These are phyloP conservation scores for Paraphaeosphaeria sporulosa DNA, from an alignment of 2,329 filamentous ascomycete species.

Conservation along the genomic window DNA sequence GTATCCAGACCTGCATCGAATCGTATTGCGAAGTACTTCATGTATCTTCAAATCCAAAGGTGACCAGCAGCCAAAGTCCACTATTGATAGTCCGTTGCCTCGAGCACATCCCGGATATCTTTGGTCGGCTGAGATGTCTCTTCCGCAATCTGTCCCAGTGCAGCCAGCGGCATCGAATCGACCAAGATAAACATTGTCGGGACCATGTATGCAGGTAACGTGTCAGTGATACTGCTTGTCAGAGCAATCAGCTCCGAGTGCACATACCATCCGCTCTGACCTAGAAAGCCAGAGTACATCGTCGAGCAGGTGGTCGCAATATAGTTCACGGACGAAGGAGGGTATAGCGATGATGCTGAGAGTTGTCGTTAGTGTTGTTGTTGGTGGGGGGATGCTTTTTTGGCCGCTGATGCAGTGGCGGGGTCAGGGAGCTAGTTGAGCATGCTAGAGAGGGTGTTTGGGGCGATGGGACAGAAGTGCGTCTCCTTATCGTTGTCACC, in stretches of 20 bases:
- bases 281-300: neutral
- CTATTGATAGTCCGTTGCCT: constrained; percentile 10
- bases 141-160: neutral
- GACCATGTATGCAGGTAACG: constrained; percentile 53
- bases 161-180: constrained; percentile 47
- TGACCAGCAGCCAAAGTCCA: neutral
- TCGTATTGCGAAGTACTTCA: constrained; percentile 6
- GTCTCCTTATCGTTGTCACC: neutral
- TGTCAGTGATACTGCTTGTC: constrained; percentile 33
- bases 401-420: neutral
- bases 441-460: neutral
- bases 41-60: constrained; percentile 8
- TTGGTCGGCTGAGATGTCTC: neutral
- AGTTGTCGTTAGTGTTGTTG: neutral
- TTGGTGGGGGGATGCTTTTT: neutral
- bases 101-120: constrained; percentile 2
- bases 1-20: neutral
- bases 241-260: constrained; percentile 28
- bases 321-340: neutral
- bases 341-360: neutral
- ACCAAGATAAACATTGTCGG: constrained; percentile 54
- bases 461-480: no score
- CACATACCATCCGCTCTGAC: neutral
- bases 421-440: neutral
- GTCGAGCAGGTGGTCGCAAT: neutral